Base-by-base conservation (phyloP, 2,329 filamentous ascomycete species). In the Xylaria polymorpha region DNA sequence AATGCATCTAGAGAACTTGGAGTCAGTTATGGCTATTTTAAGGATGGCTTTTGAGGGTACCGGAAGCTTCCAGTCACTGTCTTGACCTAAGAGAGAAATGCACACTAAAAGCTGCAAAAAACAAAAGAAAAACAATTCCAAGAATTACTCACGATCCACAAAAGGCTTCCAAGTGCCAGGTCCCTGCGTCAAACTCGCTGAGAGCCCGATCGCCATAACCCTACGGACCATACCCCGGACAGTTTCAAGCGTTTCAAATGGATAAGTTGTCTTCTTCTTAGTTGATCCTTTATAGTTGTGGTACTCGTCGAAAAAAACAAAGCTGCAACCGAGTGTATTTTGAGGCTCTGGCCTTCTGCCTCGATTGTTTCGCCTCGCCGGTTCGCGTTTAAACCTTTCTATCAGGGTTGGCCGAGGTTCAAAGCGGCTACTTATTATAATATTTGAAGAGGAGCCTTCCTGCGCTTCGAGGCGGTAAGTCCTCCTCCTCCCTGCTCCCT, bases 241-340 rank as follows among this genome's bases (percentile, higher is more conserved):
- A 10, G 18, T 18, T 15, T 29, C 8, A 3, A 61, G 39, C 15
- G 41, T 8, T 8, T 41, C 8, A 50, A 51, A 61, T 4, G 44
- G 20, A 4, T 12, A 14, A 9, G 59, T 51, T 32, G 1, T 8
- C 0, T 9, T n/a, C 0, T 1, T 10, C 4, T 29, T 29, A 29
- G 1, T n/a, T 8, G 20, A 0, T 5, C 59, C 59, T 39, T 9
- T 61, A 20, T 51, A 51, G 14, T 29, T 41, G 15, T 61, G 46
- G 3, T 29, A 61, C 35, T 61, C 59, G 14, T 61, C 46, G 22
- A 51, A 61, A 22, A 61, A 39, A 2, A 61, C 2, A 8, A 51
- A 39, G 8, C 59, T 18, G 6, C 44, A 39, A 14, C 46, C 32
- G 10, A 61, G 35, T 5, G 5, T 12, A 25, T 39, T 50, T 2